Evolutionary conservation across 495 filamentous ascomycete genomes (phyloP), one percentile per base, ranked within the genome.

Genomic region (Aspergillus incahuasiensis): DNA sequence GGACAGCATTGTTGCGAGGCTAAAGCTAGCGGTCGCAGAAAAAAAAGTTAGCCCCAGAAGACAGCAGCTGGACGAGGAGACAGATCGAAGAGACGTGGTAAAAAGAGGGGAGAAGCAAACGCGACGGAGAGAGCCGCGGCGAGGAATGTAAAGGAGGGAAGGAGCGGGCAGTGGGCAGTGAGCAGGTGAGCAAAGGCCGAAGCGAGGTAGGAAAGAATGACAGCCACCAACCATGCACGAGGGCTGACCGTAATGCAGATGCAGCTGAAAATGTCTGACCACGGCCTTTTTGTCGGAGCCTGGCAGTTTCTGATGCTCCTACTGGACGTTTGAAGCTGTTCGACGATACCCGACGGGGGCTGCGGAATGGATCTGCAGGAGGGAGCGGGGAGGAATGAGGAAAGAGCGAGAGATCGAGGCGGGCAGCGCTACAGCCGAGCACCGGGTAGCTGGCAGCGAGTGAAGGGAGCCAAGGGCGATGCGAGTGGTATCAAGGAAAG

Each of bases 301-400:
- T 21, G 55, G 39, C 24, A 43, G 51, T 40, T 49, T 35, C 24
- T 46, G 45, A 25, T 22, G 15, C 35, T 55, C 53, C 30, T 54
- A 32, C 44, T 55, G 53, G 53, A 42, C n/a, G 53, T 48, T 2
- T 9, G 20, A 50, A 40, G 53, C 35, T 47, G 21, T 42, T n/a
- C 22, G 34, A 38, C 53, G 22, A 28, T 32, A 42, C 53, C 42
- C 52, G 48, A 56, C 32, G 58, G 43, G 58, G 32, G 32, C 13
- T 46, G 48, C 25, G 58, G 71, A 75, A 75, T 74, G 73, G 73
- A 75, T 75, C 73, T 70, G 67, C 73, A 73, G 68, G 68, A 73
- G 66, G 69, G 68, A 67, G 68, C 62, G 45, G 45, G 50, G 39
- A 71, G 70, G 69, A 71, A 73, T 73, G 66, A 52, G 24, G 22